These are phyloP conservation scores for Diaporthe longicolla DNA, from an alignment of 2,329 filamentous ascomycete genomes.

Conservation along the genomic window DNA sequence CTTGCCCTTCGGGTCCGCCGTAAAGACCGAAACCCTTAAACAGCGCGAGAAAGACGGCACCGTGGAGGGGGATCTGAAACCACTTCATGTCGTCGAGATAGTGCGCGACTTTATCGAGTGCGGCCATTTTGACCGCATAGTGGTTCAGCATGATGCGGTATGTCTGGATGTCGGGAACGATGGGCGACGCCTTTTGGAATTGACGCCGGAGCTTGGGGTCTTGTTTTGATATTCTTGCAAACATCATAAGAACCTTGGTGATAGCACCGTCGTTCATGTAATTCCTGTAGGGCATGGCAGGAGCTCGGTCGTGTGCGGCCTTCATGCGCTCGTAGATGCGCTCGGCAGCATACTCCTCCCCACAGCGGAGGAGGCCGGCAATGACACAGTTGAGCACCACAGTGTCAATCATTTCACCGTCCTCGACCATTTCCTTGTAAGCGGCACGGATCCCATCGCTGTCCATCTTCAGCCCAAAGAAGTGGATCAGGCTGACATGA, in stretches of 20 bases:
- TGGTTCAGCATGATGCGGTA: slow-evolving; percentile 86
- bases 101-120: slow-evolving; percentile 78
- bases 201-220: slow-evolving; percentile 67
- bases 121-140: slow-evolving; percentile 76
- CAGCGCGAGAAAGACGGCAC: slow-evolving; percentile 82
- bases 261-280: slow-evolving; percentile 65
- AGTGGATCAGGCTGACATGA: slow-evolving; percentile 86
- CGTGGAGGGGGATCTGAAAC: slow-evolving; percentile 77
- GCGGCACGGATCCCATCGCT: slow-evolving; percentile 80
- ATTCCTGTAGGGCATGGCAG: slow-evolving; percentile 59
- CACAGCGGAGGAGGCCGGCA: slow-evolving; percentile 79
- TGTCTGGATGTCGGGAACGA: slow-evolving; percentile 82
- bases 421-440: slow-evolving; percentile 86
- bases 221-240: slow-evolving; percentile 66
- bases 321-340: slow-evolving; percentile 91
- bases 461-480: slow-evolving; percentile 82
- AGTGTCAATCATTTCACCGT: slow-evolving; percentile 90
- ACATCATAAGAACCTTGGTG: slow-evolving; percentile 70
- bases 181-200: slow-evolving; percentile 73
- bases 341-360: slow-evolving; percentile 83
- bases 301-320: slow-evolving; percentile 61
- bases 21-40: slow-evolving; percentile 86
- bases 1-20: slow-evolving; percentile 73
- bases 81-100: slow-evolving; percentile 86
- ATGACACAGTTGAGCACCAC: slow-evolving; percentile 90